phyloP scores from a whole-genome alignment of 768 basidiomycete species.

The Mycena capillaripes region DNA sequence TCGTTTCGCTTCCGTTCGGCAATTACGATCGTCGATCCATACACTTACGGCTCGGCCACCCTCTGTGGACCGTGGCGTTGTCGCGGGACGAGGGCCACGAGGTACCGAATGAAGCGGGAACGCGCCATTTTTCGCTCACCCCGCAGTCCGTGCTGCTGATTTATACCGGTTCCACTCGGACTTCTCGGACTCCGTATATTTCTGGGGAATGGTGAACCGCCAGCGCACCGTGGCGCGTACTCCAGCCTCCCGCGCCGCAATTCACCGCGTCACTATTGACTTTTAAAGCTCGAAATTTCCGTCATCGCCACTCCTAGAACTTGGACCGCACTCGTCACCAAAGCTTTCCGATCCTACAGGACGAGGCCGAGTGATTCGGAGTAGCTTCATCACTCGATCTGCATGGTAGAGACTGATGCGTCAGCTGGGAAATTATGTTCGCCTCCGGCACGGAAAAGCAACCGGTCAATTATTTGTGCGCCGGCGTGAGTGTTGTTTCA shows the following conservation, averaged over 20 bases:
- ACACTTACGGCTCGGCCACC: neutral
- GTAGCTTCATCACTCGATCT: neutral
- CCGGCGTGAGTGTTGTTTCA: conserved; percentile 25
- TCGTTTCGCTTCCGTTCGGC: conserved; percentile 18
- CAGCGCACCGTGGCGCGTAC: neutral
- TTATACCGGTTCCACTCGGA: neutral
- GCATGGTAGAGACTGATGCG: neutral
- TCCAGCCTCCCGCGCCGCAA: neutral
- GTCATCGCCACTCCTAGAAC: conserved; percentile 9
- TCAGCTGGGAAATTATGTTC: neutral
- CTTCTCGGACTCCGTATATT: neutral
- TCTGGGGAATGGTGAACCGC: neutral
- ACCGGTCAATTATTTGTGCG: neutral
- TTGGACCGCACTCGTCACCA: neutral
- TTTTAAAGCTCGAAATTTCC: conserved; percentile 2
- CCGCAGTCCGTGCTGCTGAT: neutral
- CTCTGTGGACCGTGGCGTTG: neutral
- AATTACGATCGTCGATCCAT: conserved; percentile 18
- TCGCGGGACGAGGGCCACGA: conserved; percentile 6
- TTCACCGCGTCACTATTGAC: conserved; percentile 4
- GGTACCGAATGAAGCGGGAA: conserved; percentile 15
- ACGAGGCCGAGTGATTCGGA: conserved; percentile 7
- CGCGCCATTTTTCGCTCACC: conserved; percentile 10
- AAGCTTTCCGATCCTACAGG: neutral
- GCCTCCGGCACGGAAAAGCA: conserved; percentile 1